Base-by-base conservation (phyloP, 2,329 filamentous ascomycete species). In the Chaetomium globosum region DNA sequence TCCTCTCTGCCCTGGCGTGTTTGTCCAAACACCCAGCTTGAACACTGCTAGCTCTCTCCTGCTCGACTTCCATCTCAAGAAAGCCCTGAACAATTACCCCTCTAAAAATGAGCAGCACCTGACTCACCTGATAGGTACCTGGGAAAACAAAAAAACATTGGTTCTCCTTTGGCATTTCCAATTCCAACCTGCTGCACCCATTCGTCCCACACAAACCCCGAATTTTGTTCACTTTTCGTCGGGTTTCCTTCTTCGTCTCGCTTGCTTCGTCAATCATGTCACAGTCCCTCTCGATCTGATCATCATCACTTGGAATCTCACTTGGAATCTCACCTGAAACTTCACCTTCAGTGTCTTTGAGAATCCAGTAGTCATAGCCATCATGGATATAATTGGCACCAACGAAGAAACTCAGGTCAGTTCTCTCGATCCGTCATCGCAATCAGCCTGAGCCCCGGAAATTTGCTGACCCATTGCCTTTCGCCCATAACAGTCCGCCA, bases 371-470 rank as follows among this genome's bases (percentile, higher is more conserved):
- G 54, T 4, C 23, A 3, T 63, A 52, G 1, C 31, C 31, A 46
- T 21, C 23, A 63, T 63, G 61, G 30, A 63, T 8, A 63, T 12
- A 4, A 53, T 63, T 4, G 61, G 61, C n/a, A 33, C 23, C 31
- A 19, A 58, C 39, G 7, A 31, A 26, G 31, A 23, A 30, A 31
- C 61, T 33, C 61, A 64, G 61, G 55, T 59, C 13, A 54, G 61
- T 59, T 36, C 7, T 26, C 36, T 36, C 30, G 13, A n/a, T 30
- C 43, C 2, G 23, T 6, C 56, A 33, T 7, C 16, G 19, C 39
- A 43, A n/a, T 6, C 16, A 13, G 36, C 13, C 16, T 43, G 39
- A n/a, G 13, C 4, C 2, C 16, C 6, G 16, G 5, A 5, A 0
- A 43, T 43, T 19, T 43, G n/a, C 16, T 43, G 16, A 43, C 39